Evolutionary conservation across 441 rosid genomes (phyloP).

Genomic region (Euphorbia schlechtendalii): DNA sequence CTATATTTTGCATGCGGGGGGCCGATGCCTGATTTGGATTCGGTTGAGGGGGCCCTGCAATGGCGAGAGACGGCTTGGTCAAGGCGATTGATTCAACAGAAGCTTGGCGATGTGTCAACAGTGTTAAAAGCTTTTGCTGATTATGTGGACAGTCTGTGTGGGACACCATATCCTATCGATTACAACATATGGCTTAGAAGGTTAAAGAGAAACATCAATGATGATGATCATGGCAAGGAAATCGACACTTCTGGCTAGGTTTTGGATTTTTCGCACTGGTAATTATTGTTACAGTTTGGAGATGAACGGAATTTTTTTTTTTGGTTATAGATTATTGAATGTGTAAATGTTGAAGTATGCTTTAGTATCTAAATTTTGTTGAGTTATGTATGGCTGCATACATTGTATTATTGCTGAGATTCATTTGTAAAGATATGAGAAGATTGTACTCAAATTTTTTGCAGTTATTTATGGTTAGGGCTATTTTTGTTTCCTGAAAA

Average conservation of each 20-base stretch:
- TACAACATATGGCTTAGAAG: conserved; percentile 88
- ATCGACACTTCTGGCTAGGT: conserved; percentile 53
- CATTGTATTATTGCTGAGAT: conserved; percentile 11
- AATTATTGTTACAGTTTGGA: too few species aligned
- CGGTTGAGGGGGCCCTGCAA: conserved; percentile 87
- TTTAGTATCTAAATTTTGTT: conserved; percentile 1
- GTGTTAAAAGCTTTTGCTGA: conserved; percentile 89
- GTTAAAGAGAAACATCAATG: conserved; percentile 55
- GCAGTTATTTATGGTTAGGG: background rate
- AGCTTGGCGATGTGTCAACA: conserved; percentile 79
- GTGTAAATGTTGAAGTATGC: conserved; percentile 14
- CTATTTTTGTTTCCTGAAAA: too few species aligned
- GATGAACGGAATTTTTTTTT: background rate
- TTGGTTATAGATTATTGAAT: conserved; percentile 2
- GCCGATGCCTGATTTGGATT: conserved; percentile 65
- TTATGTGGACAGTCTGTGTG: conserved; percentile 89
- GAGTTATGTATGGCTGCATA: background rate
- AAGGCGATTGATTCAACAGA: conserved; percentile 80
- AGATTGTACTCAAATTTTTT: background rate
- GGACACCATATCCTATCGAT: conserved; percentile 91
- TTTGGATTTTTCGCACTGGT: background rate
- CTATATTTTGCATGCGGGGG: conserved; percentile 74
- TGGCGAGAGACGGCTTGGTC: conserved; percentile 96
- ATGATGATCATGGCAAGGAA: conserved; percentile 78
- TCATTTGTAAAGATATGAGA: conserved; percentile 17